Evolutionary conservation across 2,329 filamentous ascomycete genomes (phyloP).

Genomic region (Fusarium duplospermum): DNA sequence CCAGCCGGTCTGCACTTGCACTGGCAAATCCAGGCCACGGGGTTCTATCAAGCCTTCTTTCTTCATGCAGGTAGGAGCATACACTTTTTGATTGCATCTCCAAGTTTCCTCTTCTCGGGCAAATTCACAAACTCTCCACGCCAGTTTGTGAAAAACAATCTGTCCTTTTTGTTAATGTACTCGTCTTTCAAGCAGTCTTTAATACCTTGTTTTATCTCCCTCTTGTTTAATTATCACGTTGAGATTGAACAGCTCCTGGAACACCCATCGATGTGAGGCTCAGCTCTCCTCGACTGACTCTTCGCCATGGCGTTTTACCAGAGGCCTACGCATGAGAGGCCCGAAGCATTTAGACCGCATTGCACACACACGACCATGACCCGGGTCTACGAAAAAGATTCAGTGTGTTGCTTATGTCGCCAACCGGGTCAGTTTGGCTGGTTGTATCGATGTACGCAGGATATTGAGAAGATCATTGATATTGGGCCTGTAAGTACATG

Average conservation of each 20-base stretch:
- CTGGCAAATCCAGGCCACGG: background rate
- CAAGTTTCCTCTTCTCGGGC: background rate
- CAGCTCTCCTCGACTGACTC: background rate
- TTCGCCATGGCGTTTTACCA: conserved; percentile 29
- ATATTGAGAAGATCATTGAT: conserved; percentile 60
- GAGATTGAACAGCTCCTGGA: background rate
- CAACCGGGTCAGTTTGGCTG: conserved; percentile 71
- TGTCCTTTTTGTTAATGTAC: background rate
- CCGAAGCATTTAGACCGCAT: conserved; percentile 44
- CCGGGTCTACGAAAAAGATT: conserved; percentile 67
- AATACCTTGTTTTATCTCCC: background rate
- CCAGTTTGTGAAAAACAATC: background rate
- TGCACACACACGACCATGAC: conserved; percentile 79
- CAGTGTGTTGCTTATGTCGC: conserved; percentile 69
- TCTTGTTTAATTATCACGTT: background rate
- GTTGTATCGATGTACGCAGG: conserved; percentile 79
- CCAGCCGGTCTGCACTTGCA: conserved; percentile 39
- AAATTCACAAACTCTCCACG: background rate
- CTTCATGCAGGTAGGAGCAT: background rate
- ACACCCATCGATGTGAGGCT: background rate
- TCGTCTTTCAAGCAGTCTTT: background rate
- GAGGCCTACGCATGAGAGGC: conserved; percentile 13
- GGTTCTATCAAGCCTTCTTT: background rate
- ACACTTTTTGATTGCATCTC: background rate
- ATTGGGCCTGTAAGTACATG: conserved; percentile 41